Evolutionary conservation across 192 early-diverging fungal species (phyloP).

Genomic region (Umbelopsis ramanniana): DNA sequence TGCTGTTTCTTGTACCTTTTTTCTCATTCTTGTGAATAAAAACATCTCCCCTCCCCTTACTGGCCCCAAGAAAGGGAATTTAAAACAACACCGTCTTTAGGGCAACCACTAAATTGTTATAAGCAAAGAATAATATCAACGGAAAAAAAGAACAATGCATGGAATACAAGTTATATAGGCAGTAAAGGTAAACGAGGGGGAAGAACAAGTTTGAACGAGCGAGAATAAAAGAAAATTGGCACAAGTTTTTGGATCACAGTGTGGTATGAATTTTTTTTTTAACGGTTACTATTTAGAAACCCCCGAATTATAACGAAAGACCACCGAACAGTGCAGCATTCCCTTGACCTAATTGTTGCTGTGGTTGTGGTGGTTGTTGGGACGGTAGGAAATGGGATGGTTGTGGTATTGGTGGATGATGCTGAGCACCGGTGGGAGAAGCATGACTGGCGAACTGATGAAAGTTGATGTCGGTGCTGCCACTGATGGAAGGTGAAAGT

Average conservation of each 20-base stretch:
- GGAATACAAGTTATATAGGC: conserved; percentile 9
- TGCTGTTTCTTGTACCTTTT: conserved; percentile 34
- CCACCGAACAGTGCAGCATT: conserved; percentile 27
- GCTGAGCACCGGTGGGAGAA: neutral
- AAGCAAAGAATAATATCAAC: conserved; percentile 14
- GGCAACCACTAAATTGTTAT: too few species aligned
- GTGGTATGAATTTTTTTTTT: too few species aligned
- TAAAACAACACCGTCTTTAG: neutral
- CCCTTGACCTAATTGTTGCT: conserved; percentile 16
- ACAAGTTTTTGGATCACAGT: neutral
- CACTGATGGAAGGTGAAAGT: conserved; percentile 9
- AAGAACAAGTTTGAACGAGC: neutral
- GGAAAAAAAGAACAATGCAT: neutral
- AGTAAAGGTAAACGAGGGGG: too few species aligned
- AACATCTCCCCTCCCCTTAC: neutral
- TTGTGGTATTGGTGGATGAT: neutral
- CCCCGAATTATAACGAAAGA: conserved; percentile 10
- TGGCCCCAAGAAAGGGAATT: conserved; percentile 17
- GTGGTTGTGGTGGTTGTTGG: neutral
- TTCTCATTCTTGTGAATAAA: conserved; percentile 23
- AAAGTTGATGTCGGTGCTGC: neutral
- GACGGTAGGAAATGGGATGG: neutral
- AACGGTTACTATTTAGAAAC: neutral
- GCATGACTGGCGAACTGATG: conserved; percentile 4
- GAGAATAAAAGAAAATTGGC: neutral